A percentile compares a stretch with the other conserved stretches of the same genome.
Evolutionary conservation across 2,329 filamentous ascomycete species (phyloP).

Genomic region (Penicillium crustosum): DNA sequence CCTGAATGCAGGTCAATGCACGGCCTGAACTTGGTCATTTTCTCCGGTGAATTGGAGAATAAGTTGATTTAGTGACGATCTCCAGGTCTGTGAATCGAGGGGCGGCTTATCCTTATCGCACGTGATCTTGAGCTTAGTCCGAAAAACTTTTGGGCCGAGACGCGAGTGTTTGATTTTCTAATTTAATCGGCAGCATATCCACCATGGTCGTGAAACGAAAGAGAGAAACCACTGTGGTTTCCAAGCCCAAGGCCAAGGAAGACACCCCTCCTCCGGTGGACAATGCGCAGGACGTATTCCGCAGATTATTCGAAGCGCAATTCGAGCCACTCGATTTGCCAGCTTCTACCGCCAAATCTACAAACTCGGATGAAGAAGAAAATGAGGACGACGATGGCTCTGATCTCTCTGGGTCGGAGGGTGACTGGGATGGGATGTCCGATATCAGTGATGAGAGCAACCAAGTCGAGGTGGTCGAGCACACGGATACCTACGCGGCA

Average conservation of each 20-base stretch:
- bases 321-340: conserved; percentile 68
- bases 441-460: conserved; percentile 46
- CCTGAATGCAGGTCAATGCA: conserved; percentile 98
- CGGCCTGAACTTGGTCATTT: conserved; percentile 90
- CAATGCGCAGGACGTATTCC: conserved; percentile 69
- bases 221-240: conserved; percentile 40
- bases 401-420: conserved; percentile 36
- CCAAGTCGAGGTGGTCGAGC: conserved; percentile 62
- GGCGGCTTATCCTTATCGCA: conserved; percentile 38
- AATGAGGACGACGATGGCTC: conserved; percentile 29
- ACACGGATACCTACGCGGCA: conserved; percentile 51
- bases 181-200: conserved; percentile 8
- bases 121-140: conserved; percentile 29
- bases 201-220: conserved; percentile 52
- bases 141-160: conserved; percentile 22
- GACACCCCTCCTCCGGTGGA: conserved; percentile 24
- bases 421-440: conserved; percentile 66
- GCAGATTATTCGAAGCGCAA: conserved; percentile 80
- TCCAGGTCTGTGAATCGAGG: conserved; percentile 10
- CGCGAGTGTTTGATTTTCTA: not conserved
- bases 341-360: conserved; percentile 7
- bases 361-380: conserved; percentile 27
- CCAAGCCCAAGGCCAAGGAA: conserved; percentile 25
- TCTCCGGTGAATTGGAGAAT: conserved; percentile 19
- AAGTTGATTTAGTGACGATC: conserved; percentile 3